A percentile compares a stretch with the other conserved stretches of the same genome.
phyloP scores from a whole-genome alignment of 1,284 basidiomycete species.

The Puccinia hordei region DNA sequence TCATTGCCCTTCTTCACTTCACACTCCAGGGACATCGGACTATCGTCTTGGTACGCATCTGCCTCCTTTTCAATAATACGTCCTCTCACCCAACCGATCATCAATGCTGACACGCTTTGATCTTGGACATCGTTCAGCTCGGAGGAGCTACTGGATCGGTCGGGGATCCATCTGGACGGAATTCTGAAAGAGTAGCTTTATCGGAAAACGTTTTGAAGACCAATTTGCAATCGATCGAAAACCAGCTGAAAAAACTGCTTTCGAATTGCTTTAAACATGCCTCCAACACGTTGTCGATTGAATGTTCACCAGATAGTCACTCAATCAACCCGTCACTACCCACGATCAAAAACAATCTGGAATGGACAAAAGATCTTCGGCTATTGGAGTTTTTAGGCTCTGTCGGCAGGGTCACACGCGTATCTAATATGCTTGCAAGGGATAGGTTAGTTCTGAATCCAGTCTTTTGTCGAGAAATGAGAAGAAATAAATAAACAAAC shows the following conservation, averaged over 20 bases:
- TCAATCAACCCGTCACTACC: conserved; percentile 56
- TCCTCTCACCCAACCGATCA: conserved; percentile 48
- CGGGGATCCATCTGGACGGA: conserved; percentile 90
- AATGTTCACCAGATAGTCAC: conserved; percentile 55
- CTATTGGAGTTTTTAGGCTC: conserved; percentile 82
- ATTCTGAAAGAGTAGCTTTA: conserved; percentile 76
- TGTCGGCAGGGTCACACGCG: conserved; percentile 77
- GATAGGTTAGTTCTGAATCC: conserved; percentile 70
- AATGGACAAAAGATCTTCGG: conserved; percentile 75
- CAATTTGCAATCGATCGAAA: conserved; percentile 72
- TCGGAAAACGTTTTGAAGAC: conserved; percentile 66
- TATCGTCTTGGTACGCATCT: conserved; percentile 71
- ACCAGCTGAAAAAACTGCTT: conserved; percentile 75
- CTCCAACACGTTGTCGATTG: conserved; percentile 57
- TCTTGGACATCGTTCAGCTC: conserved; percentile 66
- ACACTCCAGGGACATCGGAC: conserved; percentile 76
- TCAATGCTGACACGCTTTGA: background rate
- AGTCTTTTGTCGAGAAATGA: background rate
- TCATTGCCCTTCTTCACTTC: conserved; percentile 85
- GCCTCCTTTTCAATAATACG: background rate
- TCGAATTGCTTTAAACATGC: conserved; percentile 69
- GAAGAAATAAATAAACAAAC: too few species aligned
- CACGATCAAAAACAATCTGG: conserved; percentile 76
- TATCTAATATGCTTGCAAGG: conserved; percentile 85
- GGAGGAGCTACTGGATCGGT: conserved; percentile 95